Conservation (phyloP, 1,284 basidiomycete species). For the Fomitopsis betulina region DNA sequence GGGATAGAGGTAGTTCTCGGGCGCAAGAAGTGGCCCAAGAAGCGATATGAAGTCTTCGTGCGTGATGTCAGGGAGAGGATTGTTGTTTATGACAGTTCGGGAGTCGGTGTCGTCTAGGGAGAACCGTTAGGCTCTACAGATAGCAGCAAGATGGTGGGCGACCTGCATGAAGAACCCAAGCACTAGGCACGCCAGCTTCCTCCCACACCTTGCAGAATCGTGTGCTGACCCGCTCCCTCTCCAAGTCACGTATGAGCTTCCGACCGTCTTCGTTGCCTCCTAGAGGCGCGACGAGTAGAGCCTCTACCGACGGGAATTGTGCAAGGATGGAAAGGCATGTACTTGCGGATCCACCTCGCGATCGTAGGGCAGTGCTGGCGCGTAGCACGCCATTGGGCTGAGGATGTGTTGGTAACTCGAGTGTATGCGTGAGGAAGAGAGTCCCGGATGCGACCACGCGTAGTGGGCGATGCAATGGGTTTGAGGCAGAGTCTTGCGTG, state of each 20-base stretch:
- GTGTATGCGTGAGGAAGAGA: constrained; percentile 69
- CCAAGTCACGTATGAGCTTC: constrained; percentile 58
- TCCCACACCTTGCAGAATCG: constrained; percentile 72
- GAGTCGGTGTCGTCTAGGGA: constrained; percentile 50
- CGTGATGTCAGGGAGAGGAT: constrained; percentile 76
- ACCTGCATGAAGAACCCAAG: constrained; percentile 78
- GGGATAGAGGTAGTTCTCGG: constrained; percentile 59
- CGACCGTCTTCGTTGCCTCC: constrained; percentile 66
- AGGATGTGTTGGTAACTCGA: constrained; percentile 58
- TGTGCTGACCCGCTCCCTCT: constrained; percentile 62
- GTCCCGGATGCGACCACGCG: constrained; percentile 75
- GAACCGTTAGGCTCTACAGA: neutral
- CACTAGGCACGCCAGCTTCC: constrained; percentile 64
- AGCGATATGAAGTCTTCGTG: constrained; percentile 80
- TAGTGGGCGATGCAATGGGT: constrained; percentile 35
- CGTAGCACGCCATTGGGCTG: constrained; percentile 52
- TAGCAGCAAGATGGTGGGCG: constrained; percentile 13
- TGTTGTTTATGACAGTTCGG: constrained; percentile 75
- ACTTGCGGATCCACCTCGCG: constrained; percentile 66
- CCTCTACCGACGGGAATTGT: constrained; percentile 62
- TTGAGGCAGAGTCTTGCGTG: constrained; percentile 19
- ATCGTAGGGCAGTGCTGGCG: constrained; percentile 62
- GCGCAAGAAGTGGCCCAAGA: constrained; percentile 70
- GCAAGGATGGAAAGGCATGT: constrained; percentile 67
- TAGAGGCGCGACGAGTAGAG: constrained; percentile 68